A percentile compares a stretch with the other conserved stretches of the same genome.
Conservation (phyloP, 805 yeast genomes). For the Starmerella sirachaensis region DNA sequence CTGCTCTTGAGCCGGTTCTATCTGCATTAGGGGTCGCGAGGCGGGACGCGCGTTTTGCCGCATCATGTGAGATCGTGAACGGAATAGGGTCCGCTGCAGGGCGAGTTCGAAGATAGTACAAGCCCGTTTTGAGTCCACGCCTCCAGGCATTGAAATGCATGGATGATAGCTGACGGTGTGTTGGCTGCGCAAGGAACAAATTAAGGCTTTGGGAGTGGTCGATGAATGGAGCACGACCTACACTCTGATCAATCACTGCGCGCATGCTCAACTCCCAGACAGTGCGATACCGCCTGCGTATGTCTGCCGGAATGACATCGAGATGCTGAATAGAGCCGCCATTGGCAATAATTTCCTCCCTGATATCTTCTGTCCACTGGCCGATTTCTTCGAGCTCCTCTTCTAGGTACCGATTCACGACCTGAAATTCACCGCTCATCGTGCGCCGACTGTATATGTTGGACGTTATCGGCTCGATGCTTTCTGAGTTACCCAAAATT, state of each 20-base stretch:
- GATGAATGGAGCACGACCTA: slow-evolving; percentile 55
- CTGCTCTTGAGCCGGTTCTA: no score
- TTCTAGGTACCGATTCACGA: slow-evolving; percentile 71
- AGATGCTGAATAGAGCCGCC: slow-evolving; percentile 78
- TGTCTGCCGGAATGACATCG: slow-evolving; percentile 52
- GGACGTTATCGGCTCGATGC: slow-evolving; percentile 88
- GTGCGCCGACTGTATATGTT: slow-evolving; percentile 81
- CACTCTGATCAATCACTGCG: slow-evolving; percentile 69
- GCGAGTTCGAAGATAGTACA: slow-evolving; percentile 89
- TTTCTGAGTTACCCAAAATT: slow-evolving; percentile 80
- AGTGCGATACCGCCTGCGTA: slow-evolving; percentile 66
- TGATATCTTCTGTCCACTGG: slow-evolving; percentile 65
- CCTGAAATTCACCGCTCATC: slow-evolving; percentile 80
- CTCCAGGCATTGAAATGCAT: slow-evolving; percentile 99
- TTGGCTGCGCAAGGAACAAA: slow-evolving; percentile 71
- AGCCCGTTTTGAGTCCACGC: slow-evolving; percentile 92
- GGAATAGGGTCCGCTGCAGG: slow-evolving; percentile 94
- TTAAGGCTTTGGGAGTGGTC: slow-evolving; percentile 91
- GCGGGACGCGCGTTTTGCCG: slow-evolving; percentile 7
- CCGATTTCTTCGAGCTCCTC: slow-evolving; percentile 67
- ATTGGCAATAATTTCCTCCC: slow-evolving; percentile 55
- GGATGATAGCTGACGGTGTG: slow-evolving; percentile 84
- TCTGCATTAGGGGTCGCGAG: neutral
- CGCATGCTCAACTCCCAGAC: slow-evolving; percentile 91
- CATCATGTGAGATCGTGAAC: slow-evolving; percentile 51